These are phyloP conservation scores for Candida oleophila DNA, from an alignment of 805 yeast genomes.

Conservation along the genomic window DNA sequence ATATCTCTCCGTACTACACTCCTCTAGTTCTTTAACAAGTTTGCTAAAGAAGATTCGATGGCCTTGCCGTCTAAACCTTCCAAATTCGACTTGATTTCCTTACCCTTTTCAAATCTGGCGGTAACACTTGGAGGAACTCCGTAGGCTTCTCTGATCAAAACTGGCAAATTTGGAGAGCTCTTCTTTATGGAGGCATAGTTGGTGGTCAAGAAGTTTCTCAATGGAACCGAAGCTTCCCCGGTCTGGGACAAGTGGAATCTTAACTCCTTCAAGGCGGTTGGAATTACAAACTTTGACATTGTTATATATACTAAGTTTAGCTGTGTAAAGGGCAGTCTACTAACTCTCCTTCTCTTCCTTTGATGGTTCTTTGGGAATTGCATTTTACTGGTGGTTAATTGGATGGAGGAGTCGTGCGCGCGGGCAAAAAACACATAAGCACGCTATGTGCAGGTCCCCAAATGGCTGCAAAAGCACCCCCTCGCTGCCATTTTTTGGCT, in stretches of 20 bases:
- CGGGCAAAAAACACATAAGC: not conserved
- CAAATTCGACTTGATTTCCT: constrained; percentile 48
- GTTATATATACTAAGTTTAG: not conserved
- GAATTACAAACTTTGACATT: constrained; percentile 45
- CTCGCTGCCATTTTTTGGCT: no score
- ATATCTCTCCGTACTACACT: constrained; percentile 6
- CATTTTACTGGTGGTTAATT: constrained; percentile 11
- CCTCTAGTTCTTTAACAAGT: constrained; percentile 38
- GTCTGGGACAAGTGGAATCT: constrained; percentile 80
- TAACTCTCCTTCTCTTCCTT: no score
- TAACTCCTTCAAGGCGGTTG: constrained; percentile 69
- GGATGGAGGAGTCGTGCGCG: not conserved
- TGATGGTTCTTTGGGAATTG: no score
- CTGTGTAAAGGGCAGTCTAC: not conserved
- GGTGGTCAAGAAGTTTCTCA: constrained; percentile 61
- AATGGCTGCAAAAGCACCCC: not conserved
- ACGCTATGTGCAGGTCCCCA: no score
- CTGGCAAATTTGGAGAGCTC: constrained; percentile 61
- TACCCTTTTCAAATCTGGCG: constrained; percentile 66
- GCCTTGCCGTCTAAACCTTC: constrained; percentile 48
- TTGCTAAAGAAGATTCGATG: constrained; percentile 39
- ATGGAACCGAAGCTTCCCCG: constrained; percentile 66
- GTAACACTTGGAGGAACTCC: constrained; percentile 73
- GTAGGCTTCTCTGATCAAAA: constrained; percentile 73
- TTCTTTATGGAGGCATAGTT: constrained; percentile 66